Evolutionary conservation across 1,284 basidiomycete species (phyloP), one percentile per base, ranked within the genome.

Genomic region (Apiotrichum domesticum): DNA sequence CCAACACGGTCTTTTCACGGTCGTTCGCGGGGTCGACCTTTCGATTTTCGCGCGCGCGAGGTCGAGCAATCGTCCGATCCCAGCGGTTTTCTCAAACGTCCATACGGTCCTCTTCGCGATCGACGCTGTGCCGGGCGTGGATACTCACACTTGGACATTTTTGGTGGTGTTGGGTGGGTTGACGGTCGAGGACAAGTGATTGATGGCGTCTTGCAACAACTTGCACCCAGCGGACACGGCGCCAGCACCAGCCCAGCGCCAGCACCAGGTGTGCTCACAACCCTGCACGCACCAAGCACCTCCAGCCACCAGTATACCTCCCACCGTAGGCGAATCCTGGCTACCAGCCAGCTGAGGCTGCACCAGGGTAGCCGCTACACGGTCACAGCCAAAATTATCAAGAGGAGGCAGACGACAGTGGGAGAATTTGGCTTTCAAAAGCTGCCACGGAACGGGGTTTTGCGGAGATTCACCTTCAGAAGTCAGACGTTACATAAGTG

Each of bases 111-210:
- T 44, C 15, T 21, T 45, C n/a, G 14, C 45, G 4, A 6, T 46
- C 32, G 32, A 45, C n/a, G 32, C 44, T 46, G 44, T 47, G 46
- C 46, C 34, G 33, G 46, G 46, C n/a, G 14, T n/a, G 8, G n/a
- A 35, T 8, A 32, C 46, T 47, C 34, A 35, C 46, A 34, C 46
- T 47, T 47, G 33, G 29, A 34, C 46, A 47, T 47, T 47, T 15
- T 47, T 47, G 37, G 37, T 47, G 32, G 32, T 35, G 33, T 10
- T 47, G 46, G 46, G 46, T 47, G 47, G 47, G 47, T 49, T 49
- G 47, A 49, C 29, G 47, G 47, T 49, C 47, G 35, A 49, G 47
- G 47, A 21, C 47, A 32, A 29, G 15, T 7, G 4, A 9, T 6
- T 39, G 35, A 21, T 7, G 37, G 37, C 15, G 35, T 40, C 34